phyloP scores from a whole-genome alignment of 2,329 filamentous ascomycete species.

The Tolypocladium paradoxum region DNA sequence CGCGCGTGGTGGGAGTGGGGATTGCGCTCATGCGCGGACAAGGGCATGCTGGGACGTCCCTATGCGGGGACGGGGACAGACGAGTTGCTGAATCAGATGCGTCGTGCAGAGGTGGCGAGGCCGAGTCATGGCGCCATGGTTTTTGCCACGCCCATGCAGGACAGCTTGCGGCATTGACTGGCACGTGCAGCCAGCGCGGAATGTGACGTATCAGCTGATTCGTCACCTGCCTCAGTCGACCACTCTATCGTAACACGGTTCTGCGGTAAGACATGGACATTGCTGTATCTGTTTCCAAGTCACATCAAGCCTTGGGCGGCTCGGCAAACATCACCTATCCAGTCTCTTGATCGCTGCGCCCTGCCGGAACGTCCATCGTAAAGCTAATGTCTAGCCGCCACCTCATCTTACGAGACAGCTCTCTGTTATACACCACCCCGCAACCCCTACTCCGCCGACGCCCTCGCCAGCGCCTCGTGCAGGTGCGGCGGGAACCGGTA shows the following conservation, averaged over 20 bases:
- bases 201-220: not conserved
- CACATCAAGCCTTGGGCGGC: too few relatives aligned
- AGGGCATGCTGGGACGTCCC: not conserved
- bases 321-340: too few relatives aligned
- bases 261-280: not conserved
- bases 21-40: not conserved
- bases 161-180: too few relatives aligned
- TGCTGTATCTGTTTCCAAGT: not conserved
- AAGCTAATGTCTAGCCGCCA: not conserved
- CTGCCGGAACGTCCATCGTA: not conserved
- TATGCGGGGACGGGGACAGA: not conserved
- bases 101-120: not conserved
- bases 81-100: constrained; percentile 1
- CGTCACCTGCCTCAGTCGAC: not conserved
- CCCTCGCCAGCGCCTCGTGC: constrained; percentile 78
- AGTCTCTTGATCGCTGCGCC: not conserved
- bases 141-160: too few relatives aligned
- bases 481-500: constrained; percentile 81
- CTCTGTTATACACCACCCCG: not conserved
- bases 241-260: too few relatives aligned
- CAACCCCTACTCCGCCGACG: constrained; percentile 51
- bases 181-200: not conserved
- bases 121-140: not conserved
- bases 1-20: not conserved
- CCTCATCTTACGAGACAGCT: not conserved